Evolutionary conservation across 768 basidiomycete species (phyloP), one percentile per base, ranked within the genome.

Genomic region (Hortiboletus campestris): DNA sequence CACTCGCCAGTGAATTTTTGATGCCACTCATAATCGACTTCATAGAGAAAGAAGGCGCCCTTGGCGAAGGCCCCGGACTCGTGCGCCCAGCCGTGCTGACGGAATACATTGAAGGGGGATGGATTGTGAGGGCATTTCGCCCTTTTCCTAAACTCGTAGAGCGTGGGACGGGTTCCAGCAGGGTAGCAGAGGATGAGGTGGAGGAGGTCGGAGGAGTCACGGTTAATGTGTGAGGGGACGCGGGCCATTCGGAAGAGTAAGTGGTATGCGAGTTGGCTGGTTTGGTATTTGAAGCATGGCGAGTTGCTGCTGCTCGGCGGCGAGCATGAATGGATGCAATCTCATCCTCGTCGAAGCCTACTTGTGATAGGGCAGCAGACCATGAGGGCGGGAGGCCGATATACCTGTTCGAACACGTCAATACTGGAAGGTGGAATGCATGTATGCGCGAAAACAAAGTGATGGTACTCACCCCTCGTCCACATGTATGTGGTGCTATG

Each of bases 401-500:
- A 55, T 82, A 84, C 28, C 84, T 86, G 51, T 43, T 53, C 49
- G 39, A 36, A 46, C 28, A 19, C 25, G 41, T 48, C 41, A 56
- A 34, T 17, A 29, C 39, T 8, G 51, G n/a, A 34, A 6, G 25
- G 25, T 25, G 25, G 45, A 28, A 40, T 19, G 20, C 12, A 51
- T 45, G 44, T 35, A 46, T 36, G 46, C 40, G 60, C 19, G 40
- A 38, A 46, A 41, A 55, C 6, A 20, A 36, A n/a, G n/a, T 10
- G 17, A 31, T 22, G 19, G 17, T 4, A 77, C 80, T 53, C 60
- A 87, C 84, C 76, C 84, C 72, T 89, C 88, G 68, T 90, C 86
- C 29, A 90, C 88, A 64, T 91, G 88, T 34, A 90, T 82, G 63
- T 90, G 80, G 65, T 91, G 88, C 87, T 89, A 43, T n/a, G 43